phyloP scores from a whole-genome alignment of 371 early-diverging fungal genomes.

The Umbelopsis sp. region DNA sequence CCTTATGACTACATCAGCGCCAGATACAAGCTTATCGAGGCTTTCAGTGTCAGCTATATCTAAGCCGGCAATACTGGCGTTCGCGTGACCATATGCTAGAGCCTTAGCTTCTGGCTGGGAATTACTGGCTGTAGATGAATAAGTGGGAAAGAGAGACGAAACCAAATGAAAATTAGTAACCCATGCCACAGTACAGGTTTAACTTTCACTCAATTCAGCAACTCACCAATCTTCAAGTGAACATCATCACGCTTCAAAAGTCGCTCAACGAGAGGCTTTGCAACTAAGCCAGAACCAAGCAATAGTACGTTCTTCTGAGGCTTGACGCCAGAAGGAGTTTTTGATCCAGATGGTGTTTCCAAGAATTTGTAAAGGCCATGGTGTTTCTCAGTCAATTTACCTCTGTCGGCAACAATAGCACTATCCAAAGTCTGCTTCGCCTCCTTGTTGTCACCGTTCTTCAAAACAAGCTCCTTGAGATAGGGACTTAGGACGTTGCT shows the following conservation, averaged over 20 bases:
- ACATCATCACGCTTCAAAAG: constrained; percentile 68
- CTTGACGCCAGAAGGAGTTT: neutral
- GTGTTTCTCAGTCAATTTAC: constrained; percentile 65
- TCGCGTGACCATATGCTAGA: constrained; percentile 60
- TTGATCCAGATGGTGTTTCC: constrained; percentile 19
- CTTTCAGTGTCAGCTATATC: constrained; percentile 53
- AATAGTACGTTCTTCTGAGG: constrained; percentile 69
- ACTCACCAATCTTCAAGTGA: constrained; percentile 74
- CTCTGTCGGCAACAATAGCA: constrained; percentile 81
- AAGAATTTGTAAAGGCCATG: constrained; percentile 47
- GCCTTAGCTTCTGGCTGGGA: constrained; percentile 67
- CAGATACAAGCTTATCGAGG: constrained; percentile 69
- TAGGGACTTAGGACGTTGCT: constrained; percentile 83
- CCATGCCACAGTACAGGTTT: neutral
- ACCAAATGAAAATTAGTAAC: too few relatives aligned
- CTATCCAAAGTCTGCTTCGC: constrained; percentile 52
- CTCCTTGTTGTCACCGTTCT: neutral
- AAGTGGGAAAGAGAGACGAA: neutral
- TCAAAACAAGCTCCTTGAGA: constrained; percentile 77
- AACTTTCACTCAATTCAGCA: constrained; percentile 18
- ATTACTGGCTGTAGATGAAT: constrained; percentile 71
- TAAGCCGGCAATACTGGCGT: constrained; percentile 55
- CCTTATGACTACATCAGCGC: constrained; percentile 90
- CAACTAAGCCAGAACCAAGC: constrained; percentile 94
- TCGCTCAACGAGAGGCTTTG: constrained; percentile 88